phyloP scores from a whole-genome alignment of 805 yeast species.

The Saccharomyces mikatae region DNA sequence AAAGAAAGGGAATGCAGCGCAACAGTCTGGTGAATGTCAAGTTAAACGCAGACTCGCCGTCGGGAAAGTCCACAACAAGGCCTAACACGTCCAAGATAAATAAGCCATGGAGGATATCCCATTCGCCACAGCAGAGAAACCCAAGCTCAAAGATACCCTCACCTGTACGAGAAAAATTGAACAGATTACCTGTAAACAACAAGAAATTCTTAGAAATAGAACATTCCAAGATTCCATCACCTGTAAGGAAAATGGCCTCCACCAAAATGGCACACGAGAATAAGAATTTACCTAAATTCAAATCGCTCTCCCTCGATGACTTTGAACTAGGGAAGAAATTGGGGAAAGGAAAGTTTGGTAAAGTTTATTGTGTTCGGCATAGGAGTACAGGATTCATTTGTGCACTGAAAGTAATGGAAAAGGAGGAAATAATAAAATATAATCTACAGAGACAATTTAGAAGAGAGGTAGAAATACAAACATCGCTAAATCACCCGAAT shows the following conservation, averaged over 20 bases:
- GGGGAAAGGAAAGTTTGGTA: constrained; percentile 92
- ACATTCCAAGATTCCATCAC: constrained; percentile 7
- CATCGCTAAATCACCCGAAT: constrained; percentile 68
- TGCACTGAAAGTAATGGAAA: constrained; percentile 88
- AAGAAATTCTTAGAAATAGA: not conserved
- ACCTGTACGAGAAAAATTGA: not conserved
- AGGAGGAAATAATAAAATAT: constrained; percentile 62
- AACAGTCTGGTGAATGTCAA: constrained; percentile 20
- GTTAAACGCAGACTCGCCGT: constrained; percentile 11
- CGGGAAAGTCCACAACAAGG: not conserved
- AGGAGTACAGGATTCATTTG: constrained; percentile 67
- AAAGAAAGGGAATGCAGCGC: constrained; percentile 14
- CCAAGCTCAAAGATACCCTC: not conserved
- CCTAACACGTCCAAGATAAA: not conserved
- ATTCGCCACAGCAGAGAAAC: constrained; percentile 8
- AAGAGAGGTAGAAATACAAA: constrained; percentile 87
- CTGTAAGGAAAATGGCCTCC: not conserved
- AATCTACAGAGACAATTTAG: constrained; percentile 80
- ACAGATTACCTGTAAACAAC: not conserved
- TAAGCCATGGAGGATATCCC: constrained; percentile 14
- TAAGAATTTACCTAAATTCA: not conserved
- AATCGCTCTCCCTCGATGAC: constrained; percentile 33
- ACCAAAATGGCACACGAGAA: not conserved
- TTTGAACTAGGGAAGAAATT: constrained; percentile 82
- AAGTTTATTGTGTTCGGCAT: constrained; percentile 82